phyloP scores from a whole-genome alignment of 306 rosid species.

The Glycine soja region DNA sequence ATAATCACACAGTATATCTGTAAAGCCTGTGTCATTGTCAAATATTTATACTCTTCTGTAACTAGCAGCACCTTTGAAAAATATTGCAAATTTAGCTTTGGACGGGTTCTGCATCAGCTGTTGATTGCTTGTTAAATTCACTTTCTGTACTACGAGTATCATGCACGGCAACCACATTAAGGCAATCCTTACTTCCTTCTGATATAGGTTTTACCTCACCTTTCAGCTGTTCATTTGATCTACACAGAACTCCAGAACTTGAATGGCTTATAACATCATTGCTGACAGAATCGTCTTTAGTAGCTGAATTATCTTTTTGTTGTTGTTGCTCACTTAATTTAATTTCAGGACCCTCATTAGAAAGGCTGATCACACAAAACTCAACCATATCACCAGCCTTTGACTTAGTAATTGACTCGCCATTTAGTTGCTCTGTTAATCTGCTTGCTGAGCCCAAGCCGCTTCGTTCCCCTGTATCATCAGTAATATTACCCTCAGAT shows the following conservation, averaged over 20 bases:
- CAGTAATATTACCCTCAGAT: slow-evolving; percentile 42
- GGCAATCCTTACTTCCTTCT: slow-evolving; percentile 47
- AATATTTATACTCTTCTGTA: slow-evolving; percentile 32
- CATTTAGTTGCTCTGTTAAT: slow-evolving; percentile 47
- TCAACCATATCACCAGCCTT: slow-evolving; percentile 37
- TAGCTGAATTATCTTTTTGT: slow-evolving; percentile 37
- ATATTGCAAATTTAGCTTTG: slow-evolving; percentile 54
- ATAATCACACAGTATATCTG: slow-evolving; percentile 38
- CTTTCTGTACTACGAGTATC: slow-evolving; percentile 44
- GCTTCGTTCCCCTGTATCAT: slow-evolving; percentile 39
- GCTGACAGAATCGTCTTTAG: slow-evolving; percentile 35
- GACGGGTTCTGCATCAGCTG: slow-evolving; percentile 59
- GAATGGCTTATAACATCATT: slow-evolving; percentile 34
- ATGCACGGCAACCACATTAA: slow-evolving; percentile 37
- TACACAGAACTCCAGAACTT: slow-evolving; percentile 40
- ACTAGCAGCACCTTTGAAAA: slow-evolving; percentile 42
- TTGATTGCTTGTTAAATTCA: slow-evolving; percentile 46
- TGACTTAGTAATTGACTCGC: slow-evolving; percentile 46
- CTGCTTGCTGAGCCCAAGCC: slow-evolving; percentile 44
- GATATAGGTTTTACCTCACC: slow-evolving; percentile 43
- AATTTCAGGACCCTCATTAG: slow-evolving; percentile 23
- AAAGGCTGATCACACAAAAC: no score
- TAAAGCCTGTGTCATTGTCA: slow-evolving; percentile 51
- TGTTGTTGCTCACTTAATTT: slow-evolving; percentile 47
- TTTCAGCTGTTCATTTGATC: slow-evolving; percentile 42